phyloP scores from a whole-genome alignment of 148 eudicot species.

The Vaccinium corymbosum region DNA sequence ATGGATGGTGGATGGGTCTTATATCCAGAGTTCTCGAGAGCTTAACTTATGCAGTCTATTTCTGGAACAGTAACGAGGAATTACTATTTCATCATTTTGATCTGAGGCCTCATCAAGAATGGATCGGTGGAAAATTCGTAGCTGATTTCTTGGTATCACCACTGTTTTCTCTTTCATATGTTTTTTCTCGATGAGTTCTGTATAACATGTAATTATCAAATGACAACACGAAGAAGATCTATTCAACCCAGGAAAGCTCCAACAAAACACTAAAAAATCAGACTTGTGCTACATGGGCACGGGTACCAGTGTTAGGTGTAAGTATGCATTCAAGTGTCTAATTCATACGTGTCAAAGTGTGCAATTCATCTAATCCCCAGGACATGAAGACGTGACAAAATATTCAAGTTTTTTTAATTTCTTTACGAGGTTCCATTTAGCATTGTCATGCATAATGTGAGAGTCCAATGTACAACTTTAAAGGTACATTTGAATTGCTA shows the following conservation, averaged over 20 bases:
- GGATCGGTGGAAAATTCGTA: slow-evolving; percentile 43
- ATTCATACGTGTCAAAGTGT: not conserved
- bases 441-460: not conserved
- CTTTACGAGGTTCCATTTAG: not conserved
- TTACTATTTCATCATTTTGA: slow-evolving; percentile 31
- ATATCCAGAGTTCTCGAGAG: slow-evolving; percentile 34
- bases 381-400: not conserved
- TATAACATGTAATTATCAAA: not conserved
- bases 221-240: not conserved
- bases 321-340: not conserved
- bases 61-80: slow-evolving; percentile 49
- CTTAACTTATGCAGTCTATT: slow-evolving; percentile 38
- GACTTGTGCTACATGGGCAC: too few relatives aligned
- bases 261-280: too few relatives aligned
- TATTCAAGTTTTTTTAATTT: not conserved
- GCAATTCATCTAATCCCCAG: not conserved
- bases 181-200: not conserved
- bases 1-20: slow-evolving; percentile 66
- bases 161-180: not conserved
- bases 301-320: not conserved
- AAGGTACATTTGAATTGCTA: not conserved
- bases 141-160: slow-evolving; percentile 32
- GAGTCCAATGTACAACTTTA: not conserved
- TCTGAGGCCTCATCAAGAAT: slow-evolving; percentile 63
- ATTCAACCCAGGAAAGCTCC: not conserved